phyloP scores from a whole-genome alignment of 1,284 basidiomycete species.

The Sanghuangporus sanghuang region DNA sequence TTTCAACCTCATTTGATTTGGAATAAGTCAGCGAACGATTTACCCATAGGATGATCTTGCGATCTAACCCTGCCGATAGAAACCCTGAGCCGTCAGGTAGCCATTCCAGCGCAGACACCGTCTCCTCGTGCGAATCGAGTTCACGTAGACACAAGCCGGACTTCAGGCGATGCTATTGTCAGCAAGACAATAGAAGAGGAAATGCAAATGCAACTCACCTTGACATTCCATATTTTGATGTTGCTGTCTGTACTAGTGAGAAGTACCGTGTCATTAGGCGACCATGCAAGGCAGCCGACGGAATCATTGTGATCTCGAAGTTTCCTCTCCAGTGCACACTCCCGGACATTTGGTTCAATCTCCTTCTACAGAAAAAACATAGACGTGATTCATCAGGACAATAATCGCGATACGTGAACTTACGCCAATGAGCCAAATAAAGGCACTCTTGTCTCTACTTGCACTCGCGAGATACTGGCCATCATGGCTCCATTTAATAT shows the following conservation, averaged over 20 bases:
- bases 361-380: slow-evolving; percentile 34
- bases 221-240: slow-evolving; percentile 85
- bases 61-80: slow-evolving; percentile 87
- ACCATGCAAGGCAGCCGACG: slow-evolving; percentile 86
- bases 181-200: background rate
- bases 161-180: slow-evolving; percentile 33
- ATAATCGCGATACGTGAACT: slow-evolving; percentile 26
- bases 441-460: slow-evolving; percentile 81
- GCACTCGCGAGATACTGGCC: slow-evolving; percentile 83
- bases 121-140: slow-evolving; percentile 73
- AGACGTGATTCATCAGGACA: slow-evolving; percentile 1
- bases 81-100: slow-evolving; percentile 86
- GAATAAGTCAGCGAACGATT: slow-evolving; percentile 24
- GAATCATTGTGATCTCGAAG: slow-evolving; percentile 72
- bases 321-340: slow-evolving; percentile 55
- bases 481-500: slow-evolving; percentile 90
- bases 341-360: slow-evolving; percentile 44
- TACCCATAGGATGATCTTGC: slow-evolving; percentile 87
- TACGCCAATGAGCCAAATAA: slow-evolving; percentile 86
- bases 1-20: slow-evolving; percentile 5
- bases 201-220: slow-evolving; percentile 43
- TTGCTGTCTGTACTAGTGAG: slow-evolving; percentile 75
- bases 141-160: slow-evolving; percentile 62
- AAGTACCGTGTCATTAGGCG: slow-evolving; percentile 77
- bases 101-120: slow-evolving; percentile 86